Conservation (phyloP, 1,284 basidiomycete species). For the Earliella scabrosa region DNA sequence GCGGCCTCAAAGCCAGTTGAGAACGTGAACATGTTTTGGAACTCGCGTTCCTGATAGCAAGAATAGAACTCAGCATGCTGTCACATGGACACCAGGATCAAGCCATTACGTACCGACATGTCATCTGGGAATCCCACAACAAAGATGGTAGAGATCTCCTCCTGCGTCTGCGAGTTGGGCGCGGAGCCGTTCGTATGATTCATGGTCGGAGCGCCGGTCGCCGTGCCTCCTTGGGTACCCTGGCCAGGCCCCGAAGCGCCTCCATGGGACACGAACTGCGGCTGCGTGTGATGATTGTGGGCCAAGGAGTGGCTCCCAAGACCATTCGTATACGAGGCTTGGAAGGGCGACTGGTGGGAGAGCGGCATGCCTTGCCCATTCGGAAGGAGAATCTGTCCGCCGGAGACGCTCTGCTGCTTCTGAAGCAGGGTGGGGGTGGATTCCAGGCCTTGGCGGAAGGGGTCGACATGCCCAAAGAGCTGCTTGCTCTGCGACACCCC, state of each 20-base stretch:
- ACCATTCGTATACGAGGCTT: conserved; percentile 35
- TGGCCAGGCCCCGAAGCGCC: conserved; percentile 33
- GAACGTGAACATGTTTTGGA: conserved; percentile 99
- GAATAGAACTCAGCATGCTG: conserved; percentile 17
- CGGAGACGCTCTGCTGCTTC: conserved; percentile 10
- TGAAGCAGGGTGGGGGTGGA: conserved; percentile 23
- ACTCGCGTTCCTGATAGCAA: conserved; percentile 85
- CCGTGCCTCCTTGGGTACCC: conserved; percentile 22
- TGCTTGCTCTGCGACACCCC: conserved; percentile 27
- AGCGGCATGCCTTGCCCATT: conserved; percentile 26
- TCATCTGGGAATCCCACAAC: conserved; percentile 99
- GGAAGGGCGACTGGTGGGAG: conserved; percentile 32
- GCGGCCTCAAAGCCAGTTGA: conserved; percentile 96
- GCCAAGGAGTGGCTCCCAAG: conserved; percentile 25
- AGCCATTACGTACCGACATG: conserved; percentile 79
- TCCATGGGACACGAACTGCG: conserved; percentile 73
- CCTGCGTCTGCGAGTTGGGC: conserved; percentile 45
- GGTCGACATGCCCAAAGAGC: conserved; percentile 28
- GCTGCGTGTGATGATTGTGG: conserved; percentile 52
- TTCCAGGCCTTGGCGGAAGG: conserved; percentile 30
- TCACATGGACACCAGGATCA: conserved; percentile 7
- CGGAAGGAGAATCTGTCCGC: conserved; percentile 15
- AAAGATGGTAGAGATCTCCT: conserved; percentile 98
- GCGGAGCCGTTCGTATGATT: conserved; percentile 33
- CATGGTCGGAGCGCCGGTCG: conserved; percentile 32